Conservation (phyloP, 176 grass and related monocot species). For the Eremochloa ophiuroides region DNA sequence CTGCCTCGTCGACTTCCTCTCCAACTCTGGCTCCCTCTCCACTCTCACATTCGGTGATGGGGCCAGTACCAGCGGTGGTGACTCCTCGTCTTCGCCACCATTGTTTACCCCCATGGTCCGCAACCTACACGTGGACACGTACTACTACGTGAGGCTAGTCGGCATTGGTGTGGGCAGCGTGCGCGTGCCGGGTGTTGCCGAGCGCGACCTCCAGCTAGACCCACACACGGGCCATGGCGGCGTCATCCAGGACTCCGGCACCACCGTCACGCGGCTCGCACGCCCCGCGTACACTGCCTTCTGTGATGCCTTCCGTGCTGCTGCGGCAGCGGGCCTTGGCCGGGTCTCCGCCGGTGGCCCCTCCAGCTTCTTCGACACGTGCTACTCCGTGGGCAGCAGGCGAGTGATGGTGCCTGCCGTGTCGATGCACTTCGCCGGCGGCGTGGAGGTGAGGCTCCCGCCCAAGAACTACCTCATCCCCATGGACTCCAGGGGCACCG, state of each 20-base stretch:
- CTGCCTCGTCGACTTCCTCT: constrained; percentile 44
- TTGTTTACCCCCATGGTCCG: constrained; percentile 62
- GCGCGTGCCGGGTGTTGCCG: constrained; percentile 51
- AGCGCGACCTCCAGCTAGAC: constrained; percentile 60
- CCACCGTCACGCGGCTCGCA: constrained; percentile 71
- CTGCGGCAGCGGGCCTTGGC: constrained; percentile 28
- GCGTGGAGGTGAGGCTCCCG: too few species aligned
- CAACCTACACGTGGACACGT: constrained; percentile 69
- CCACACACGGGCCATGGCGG: constrained; percentile 62
- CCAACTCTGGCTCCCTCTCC: constrained; percentile 20
- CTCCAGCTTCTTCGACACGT: too few species aligned
- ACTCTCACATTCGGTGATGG: constrained; percentile 54
- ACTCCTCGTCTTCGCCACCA: constrained; percentile 13
- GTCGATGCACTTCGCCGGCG: too few species aligned
- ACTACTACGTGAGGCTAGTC: constrained; percentile 69
- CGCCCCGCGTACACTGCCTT: constrained; percentile 58
- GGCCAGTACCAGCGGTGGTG: background rate
- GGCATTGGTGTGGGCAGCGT: constrained; percentile 76
- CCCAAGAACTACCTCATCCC: too few species aligned
- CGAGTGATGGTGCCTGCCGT: too few species aligned
- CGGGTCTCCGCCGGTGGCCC: too few species aligned
- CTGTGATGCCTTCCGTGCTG: constrained; percentile 78
- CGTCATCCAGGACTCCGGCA: constrained; percentile 92
- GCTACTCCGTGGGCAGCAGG: too few species aligned
- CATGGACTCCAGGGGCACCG: too few species aligned